Evolutionary conservation across 805 yeast species (phyloP), one percentile per base, ranked within the genome.

Genomic region (Nakazawaea holstii): DNA sequence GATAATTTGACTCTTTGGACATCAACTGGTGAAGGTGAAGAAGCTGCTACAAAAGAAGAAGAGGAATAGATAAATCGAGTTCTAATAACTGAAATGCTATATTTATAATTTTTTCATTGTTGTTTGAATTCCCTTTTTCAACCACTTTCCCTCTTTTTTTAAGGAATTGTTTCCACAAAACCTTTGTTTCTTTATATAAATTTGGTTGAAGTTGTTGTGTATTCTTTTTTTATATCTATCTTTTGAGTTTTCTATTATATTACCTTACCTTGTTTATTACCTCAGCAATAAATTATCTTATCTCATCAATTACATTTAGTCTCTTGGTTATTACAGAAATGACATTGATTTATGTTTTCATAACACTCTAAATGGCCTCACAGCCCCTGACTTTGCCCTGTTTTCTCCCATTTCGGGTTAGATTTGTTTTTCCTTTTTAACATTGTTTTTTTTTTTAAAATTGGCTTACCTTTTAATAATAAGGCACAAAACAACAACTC

Each of bases 1-100:
- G 98, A 94, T 74, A 92, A 92, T 82, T 79, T 92, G 76, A 92
- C 98, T 57, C 82, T 92, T 76, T 92, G 99, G 99, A 90, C 96
- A 58, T 82, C 87, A 43, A 83, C 90, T 52, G 81, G 80, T 54
- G 81, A 76, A 61, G 82, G 79, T 49, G 84, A 78, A 54, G 66
- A 72, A 54, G 65, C 62, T 42, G 52, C 58, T 45, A 50, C 57
- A 43, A 58, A 57, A 52, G 53, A 53, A 55, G 65, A 62, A 43
- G 68, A 64, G 46, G 66, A 64, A 54, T 58, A 60, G 57, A 52
- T 52, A 26, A 24, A 30, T 35, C 51, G 51, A 48, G 31, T 48
- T 37, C 42, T 44, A 24, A 17, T 41, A 20, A 41, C 35, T 35
- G 39, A 35, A 42, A 32, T 35, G 39, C 45, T 37, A 37, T 41